A percentile compares a stretch with the other conserved stretches of the same genome.
Conservation (phyloP, 2,329 filamentous ascomycete species). For the Salinomyces thailandicus region DNA sequence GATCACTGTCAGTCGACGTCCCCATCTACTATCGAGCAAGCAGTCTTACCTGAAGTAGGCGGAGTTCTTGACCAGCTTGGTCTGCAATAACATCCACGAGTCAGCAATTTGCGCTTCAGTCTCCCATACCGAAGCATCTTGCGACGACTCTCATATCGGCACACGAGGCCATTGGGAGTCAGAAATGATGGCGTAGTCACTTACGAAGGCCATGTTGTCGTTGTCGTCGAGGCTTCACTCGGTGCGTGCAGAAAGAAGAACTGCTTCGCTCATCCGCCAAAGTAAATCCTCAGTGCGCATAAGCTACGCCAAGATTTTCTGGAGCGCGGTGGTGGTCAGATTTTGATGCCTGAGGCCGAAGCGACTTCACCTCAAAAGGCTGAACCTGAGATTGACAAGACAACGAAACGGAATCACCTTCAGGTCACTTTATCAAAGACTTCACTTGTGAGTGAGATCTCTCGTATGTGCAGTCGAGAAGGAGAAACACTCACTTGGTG, state of each 20-base stretch:
- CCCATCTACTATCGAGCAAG: too few relatives aligned
- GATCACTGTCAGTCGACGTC: too few relatives aligned
- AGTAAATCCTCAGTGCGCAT: conserved; percentile 1
- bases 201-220: conserved; percentile 40
- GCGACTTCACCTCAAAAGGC: too few relatives aligned
- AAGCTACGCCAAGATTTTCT: background rate
- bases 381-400: too few relatives aligned
- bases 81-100: conserved; percentile 62
- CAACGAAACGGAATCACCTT: too few relatives aligned
- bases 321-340: conserved; percentile 1
- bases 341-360: background rate
- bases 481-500: too few relatives aligned
- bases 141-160: conserved; percentile 59
- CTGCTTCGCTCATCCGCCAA: background rate
- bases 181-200: conserved; percentile 10
- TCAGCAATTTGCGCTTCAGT: conserved; percentile 99
- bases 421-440: too few relatives aligned
- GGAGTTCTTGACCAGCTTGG: conserved; percentile 94
- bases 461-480: too few relatives aligned
- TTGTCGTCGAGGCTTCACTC: conserved; percentile 7
- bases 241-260: background rate
- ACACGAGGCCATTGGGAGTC: conserved; percentile 2
- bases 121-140: conserved; percentile 87
- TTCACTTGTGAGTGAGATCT: too few relatives aligned
- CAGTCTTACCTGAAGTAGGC: conserved; percentile 98